phyloP scores from a whole-genome alignment of 768 basidiomycete genomes.

The Pleurotus djamor region DNA sequence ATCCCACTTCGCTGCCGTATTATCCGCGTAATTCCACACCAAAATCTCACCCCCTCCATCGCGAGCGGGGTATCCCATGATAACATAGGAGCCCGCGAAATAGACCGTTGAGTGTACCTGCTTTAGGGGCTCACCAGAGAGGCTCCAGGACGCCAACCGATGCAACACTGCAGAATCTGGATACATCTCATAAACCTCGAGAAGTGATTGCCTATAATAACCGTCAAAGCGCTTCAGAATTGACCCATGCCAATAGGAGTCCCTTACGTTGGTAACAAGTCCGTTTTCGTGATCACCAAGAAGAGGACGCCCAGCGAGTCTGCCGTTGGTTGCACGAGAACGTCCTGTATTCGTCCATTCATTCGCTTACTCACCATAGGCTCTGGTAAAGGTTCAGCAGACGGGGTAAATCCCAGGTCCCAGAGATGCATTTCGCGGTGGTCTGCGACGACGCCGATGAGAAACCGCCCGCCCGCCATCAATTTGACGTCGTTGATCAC shows the following conservation, averaged over 20 bases:
- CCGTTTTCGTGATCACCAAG: constrained; percentile 4
- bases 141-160: constrained; percentile 4
- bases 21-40: constrained; percentile 7
- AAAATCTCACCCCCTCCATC: neutral
- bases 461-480: constrained; percentile 27
- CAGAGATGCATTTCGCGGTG: constrained; percentile 17
- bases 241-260: neutral
- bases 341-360: constrained; percentile 2
- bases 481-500: constrained; percentile 12
- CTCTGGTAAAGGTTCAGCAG: constrained; percentile 10
- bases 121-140: neutral
- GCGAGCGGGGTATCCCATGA: neutral
- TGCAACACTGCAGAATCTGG: constrained; percentile 2
- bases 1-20: constrained; percentile 6
- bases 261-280: neutral
- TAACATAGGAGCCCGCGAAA: neutral
- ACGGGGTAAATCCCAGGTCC: constrained; percentile 22
- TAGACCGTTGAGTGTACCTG: neutral
- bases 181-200: constrained; percentile 7
- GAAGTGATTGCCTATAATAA: constrained; percentile 2
- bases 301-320: constrained; percentile 5
- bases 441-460: constrained; percentile 15
- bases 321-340: constrained; percentile 1
- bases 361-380: constrained; percentile 7
- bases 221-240: neutral